Percentiles rank a stretch among this genome's conserved stretches.
Evolutionary conservation across 1,284 basidiomycete species (phyloP).

Genomic region (Ceraceosorus guamensis): DNA sequence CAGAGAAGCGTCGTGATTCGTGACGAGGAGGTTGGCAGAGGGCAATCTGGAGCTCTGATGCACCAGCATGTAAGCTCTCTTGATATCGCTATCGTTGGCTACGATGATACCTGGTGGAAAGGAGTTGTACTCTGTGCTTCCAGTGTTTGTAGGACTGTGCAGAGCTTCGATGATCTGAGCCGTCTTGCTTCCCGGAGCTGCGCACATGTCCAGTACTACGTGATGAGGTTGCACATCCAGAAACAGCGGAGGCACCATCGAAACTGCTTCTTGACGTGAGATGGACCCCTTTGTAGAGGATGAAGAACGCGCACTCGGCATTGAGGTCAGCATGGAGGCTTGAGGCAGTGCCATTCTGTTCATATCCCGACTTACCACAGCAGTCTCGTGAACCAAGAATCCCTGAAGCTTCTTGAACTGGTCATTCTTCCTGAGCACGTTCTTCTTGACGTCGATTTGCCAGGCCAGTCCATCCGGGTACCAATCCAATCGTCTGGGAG

Average conservation of each 20-base stretch:
- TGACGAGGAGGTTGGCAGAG: conserved; percentile 84
- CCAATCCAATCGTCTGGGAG: conserved; percentile 82
- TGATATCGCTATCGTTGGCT: conserved; percentile 86
- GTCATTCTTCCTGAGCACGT: conserved; percentile 77
- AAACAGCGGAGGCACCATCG: conserved; percentile 94
- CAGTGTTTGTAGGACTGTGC: conserved; percentile 53
- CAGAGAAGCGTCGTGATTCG: conserved; percentile 87
- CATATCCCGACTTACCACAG: conserved; percentile 54
- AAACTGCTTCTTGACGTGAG: conserved; percentile 93
- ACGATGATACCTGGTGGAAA: conserved; percentile 62
- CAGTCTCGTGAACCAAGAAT: conserved; percentile 95
- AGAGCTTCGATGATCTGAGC: conserved; percentile 84
- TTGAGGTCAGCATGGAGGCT: no score
- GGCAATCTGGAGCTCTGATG: conserved; percentile 95
- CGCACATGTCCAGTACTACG: conserved; percentile 81
- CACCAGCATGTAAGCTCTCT: conserved; percentile 90
- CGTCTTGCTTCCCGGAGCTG: conserved; percentile 97
- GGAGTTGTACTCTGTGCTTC: conserved; percentile 20
- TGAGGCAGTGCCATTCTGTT: background rate
- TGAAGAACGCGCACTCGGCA: background rate
- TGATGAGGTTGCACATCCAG: conserved; percentile 67
- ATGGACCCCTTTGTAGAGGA: conserved; percentile 62
- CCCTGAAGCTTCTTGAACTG: conserved; percentile 94
- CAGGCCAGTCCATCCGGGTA: conserved; percentile 90
- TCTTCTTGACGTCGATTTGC: conserved; percentile 89